These are phyloP conservation scores for Gracilaria caudata DNA, from an alignment of 23 red algal genomes.

Conservation along the genomic window DNA sequence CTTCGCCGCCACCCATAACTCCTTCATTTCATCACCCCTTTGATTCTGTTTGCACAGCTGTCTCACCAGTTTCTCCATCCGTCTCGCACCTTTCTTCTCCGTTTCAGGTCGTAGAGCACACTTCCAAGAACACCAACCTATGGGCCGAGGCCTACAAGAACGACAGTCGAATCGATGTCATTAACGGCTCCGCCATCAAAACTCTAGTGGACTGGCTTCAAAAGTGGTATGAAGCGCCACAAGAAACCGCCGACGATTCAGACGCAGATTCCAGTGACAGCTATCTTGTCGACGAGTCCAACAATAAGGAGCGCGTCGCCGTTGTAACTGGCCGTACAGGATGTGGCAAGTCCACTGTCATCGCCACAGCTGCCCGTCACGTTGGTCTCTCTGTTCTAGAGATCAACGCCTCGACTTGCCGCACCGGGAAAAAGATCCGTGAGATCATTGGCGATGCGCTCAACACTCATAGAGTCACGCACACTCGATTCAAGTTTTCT, in stretches of 20 bases:
- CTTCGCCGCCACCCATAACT: not conserved
- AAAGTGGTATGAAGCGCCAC: conserved; percentile 27
- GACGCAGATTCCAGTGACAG: not conserved
- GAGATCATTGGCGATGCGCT: conserved; percentile 63
- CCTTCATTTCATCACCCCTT: not conserved
- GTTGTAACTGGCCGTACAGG: conserved; percentile 65
- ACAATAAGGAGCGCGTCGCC: conserved; percentile 36
- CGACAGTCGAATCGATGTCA: conserved; percentile 58
- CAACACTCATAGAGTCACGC: conserved; percentile 49
- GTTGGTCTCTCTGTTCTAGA: conserved; percentile 70
- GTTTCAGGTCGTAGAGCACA: not conserved
- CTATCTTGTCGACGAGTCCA: not conserved
- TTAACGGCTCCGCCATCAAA: conserved; percentile 49
- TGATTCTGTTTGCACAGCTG: not conserved
- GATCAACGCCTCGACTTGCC: conserved; percentile 61
- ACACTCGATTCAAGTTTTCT: not conserved
- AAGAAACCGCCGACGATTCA: not conserved
- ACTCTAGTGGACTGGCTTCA: conserved; percentile 55
- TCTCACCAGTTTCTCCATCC: not conserved
- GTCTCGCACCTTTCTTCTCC: not conserved
- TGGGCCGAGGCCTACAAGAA: conserved; percentile 56
- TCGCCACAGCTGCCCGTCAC: conserved; percentile 46
- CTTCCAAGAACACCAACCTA: conserved; percentile 8
- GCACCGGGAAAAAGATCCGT: conserved; percentile 59
- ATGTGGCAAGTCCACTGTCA: conserved; percentile 67